Conservation (phyloP, 2,329 filamentous ascomycete genomes). For the Ampelomyces quisqualis region DNA sequence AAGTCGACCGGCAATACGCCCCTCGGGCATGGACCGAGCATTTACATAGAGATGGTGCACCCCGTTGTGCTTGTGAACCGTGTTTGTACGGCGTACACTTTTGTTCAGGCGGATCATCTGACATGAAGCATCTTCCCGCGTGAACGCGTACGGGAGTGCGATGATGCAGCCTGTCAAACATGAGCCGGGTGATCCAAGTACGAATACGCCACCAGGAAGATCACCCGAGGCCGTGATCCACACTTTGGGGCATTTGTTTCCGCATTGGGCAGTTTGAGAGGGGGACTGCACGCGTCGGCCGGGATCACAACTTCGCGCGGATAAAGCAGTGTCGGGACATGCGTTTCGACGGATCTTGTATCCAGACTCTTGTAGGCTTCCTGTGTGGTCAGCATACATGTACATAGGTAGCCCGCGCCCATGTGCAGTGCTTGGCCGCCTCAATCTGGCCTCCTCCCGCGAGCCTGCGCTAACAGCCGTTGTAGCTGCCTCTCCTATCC, state of each 20-base stretch:
- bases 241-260: slow-evolving; percentile 17
- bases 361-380: neutral
- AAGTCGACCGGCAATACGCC: too few relatives aligned
- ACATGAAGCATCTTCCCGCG: too few relatives aligned
- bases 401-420: neutral
- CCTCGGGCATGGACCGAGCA: too few relatives aligned
- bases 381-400: too few relatives aligned
- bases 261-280: slow-evolving; percentile 22
- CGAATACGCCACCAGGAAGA: slow-evolving; percentile 23
- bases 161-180: neutral
- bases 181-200: slow-evolving; percentile 1
- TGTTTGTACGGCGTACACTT: too few relatives aligned
- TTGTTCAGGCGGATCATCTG: too few relatives aligned
- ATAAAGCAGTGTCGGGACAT: slow-evolving; percentile 1
- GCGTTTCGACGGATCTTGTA: too few relatives aligned
- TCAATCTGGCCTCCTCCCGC: slow-evolving; percentile 13
- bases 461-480: slow-evolving; percentile 15
- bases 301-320: slow-evolving; percentile 10
- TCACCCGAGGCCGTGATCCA: slow-evolving; percentile 28
- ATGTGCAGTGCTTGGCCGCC: slow-evolving; percentile 11
- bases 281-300: slow-evolving; percentile 2
- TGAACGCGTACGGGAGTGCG: too few relatives aligned
- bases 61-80: too few relatives aligned
- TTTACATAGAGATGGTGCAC: too few relatives aligned
- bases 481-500: slow-evolving; percentile 20